Conservation (phyloP, 1,284 basidiomycete genomes). For the Boletus sp. region DNA sequence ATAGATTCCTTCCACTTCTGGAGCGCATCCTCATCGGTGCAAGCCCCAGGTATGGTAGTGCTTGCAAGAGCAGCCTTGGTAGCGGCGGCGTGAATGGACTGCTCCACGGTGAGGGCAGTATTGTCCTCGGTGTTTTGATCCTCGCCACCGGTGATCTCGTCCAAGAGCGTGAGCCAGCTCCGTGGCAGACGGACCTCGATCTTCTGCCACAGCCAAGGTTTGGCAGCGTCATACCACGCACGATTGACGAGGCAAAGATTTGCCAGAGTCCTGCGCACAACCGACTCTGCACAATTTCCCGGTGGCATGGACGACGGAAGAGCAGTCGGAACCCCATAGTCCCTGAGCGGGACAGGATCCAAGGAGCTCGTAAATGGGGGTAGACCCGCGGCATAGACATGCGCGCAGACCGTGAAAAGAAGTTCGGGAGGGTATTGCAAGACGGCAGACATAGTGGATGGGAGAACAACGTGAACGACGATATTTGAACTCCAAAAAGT, state of each 20-base stretch:
- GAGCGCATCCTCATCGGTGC: constrained; percentile 40
- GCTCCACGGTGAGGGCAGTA: constrained; percentile 57
- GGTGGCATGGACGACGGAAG: constrained; percentile 69
- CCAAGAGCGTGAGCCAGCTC: constrained; percentile 74
- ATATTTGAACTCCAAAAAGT: neutral
- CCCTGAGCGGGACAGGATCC: constrained; percentile 55
- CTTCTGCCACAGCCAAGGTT: constrained; percentile 77
- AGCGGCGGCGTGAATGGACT: constrained; percentile 59
- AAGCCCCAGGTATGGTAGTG: constrained; percentile 32
- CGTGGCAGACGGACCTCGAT: constrained; percentile 75
- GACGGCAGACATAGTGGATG: constrained; percentile 27
- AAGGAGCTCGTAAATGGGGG: constrained; percentile 55
- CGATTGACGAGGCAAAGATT: constrained; percentile 69
- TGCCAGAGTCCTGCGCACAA: constrained; percentile 58
- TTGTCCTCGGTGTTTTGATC: constrained; percentile 47
- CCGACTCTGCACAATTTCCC: constrained; percentile 60
- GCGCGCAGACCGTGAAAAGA: constrained; percentile 61
- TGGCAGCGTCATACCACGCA: constrained; percentile 72
- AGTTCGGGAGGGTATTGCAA: constrained; percentile 60
- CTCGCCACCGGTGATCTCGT: constrained; percentile 70
- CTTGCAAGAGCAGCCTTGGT: constrained; percentile 53
- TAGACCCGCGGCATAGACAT: constrained; percentile 59
- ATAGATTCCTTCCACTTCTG: constrained; percentile 58
- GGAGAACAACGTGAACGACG: neutral
- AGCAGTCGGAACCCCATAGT: constrained; percentile 50